Base-by-base conservation (phyloP, 2,329 filamentous ascomycete genomes). In the Epichloe hybrida region DNA sequence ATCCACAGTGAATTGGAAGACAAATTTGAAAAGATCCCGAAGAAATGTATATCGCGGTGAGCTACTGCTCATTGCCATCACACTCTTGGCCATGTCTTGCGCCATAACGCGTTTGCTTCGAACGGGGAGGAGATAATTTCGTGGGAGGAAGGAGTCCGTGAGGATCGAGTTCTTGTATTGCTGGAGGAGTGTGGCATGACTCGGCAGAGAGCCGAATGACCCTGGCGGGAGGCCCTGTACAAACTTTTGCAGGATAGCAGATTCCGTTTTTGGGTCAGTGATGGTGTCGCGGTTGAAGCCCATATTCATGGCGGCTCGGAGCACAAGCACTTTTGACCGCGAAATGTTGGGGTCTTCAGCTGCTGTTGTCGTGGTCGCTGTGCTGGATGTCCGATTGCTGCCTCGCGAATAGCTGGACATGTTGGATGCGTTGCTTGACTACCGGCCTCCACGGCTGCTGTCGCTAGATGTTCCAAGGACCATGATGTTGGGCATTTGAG, bases 291-390 rank as follows among this genome's bases (percentile, higher is more conserved):
- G 83, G 53, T 79, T 77, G 67, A 85, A 95, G 11, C 89, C 89
- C 3, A 85, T 79, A 61, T 91, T 90, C 70, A 91, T 83, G 23
- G 89, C 90, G 1, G 90, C 88, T 63, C 89, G 89, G 40, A 94
- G 72, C 35, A 94, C 81, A 9, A 96, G 75, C 13, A 83, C 74
- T 66, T 90, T 93, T 43, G 95, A 75, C 12, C 87, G 81, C 11
- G 80, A 77, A 37, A 95, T 75, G 58, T 93, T 88, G 15, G 80
- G 72, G 58, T 95, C 88, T 65, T 94, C 88, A 3, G 74, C 72
- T 4, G 76, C 69, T 1, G 82, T 79, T 0, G 81, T 77, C 1
- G 83, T 86, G 1, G 84, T 89, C 1, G 84, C 82, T 1, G 86
- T 88, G 60, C 83, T 87, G 23, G 81, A 80, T 2, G 80, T 82